These are phyloP conservation scores for Celoporthe dispersa DNA, from an alignment of 2,329 filamentous ascomycete species.

Conservation along the genomic window DNA sequence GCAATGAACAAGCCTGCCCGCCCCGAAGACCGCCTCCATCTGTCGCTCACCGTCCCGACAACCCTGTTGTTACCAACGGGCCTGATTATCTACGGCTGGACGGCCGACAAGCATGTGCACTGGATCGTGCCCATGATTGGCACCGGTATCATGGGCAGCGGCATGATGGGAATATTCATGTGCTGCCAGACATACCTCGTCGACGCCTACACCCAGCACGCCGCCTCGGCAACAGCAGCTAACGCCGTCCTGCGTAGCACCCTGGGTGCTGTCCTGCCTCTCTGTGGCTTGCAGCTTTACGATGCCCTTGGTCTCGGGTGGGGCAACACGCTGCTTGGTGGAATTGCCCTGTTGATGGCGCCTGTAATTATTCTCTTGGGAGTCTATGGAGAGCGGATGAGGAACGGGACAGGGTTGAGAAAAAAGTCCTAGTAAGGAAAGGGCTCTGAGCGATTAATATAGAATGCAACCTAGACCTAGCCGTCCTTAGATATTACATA, in stretches of 20 bases:
- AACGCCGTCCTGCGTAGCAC: conserved; percentile 33
- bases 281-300: conserved; percentile 32
- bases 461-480: background rate
- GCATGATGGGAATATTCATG: conserved; percentile 36
- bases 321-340: conserved; percentile 36
- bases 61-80: conserved; percentile 43
- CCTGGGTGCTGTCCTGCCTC: conserved; percentile 28
- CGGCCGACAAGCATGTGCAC: conserved; percentile 41
- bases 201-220: conserved; percentile 30
- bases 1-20: conserved; percentile 23
- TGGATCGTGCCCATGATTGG: conserved; percentile 59
- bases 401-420: background rate
- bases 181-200: conserved; percentile 32
- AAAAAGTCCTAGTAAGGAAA: background rate
- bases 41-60: conserved; percentile 52
- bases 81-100: conserved; percentile 52
- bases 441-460: background rate
- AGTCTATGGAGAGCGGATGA: conserved; percentile 12
- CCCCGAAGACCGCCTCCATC: conserved; percentile 55
- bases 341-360: conserved; percentile 33
- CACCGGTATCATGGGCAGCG: conserved; percentile 53
- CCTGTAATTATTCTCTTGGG: conserved; percentile 31
- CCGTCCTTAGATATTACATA: background rate
- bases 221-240: conserved; percentile 33
- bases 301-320: conserved; percentile 34